phyloP scores from a whole-genome alignment of 352 stramenopile genomes.

The Thalassiosira livingstoniorum region DNA sequence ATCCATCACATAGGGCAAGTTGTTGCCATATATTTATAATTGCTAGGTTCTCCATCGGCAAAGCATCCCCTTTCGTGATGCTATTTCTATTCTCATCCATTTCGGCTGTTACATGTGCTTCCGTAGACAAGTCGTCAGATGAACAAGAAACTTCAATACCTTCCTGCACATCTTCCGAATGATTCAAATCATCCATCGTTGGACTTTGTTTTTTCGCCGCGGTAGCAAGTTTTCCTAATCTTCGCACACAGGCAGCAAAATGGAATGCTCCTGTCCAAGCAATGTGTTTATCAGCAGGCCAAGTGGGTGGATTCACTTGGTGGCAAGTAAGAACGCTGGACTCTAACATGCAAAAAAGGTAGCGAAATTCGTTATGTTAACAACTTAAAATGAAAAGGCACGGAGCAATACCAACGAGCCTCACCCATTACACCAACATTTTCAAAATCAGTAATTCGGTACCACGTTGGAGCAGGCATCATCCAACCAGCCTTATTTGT shows the following conservation, averaged over 20 bases:
- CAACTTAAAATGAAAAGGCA: constrained; percentile 16
- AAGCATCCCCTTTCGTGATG: constrained; percentile 1
- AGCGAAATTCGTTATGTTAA: constrained; percentile 4
- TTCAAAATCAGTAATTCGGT: constrained; percentile 81
- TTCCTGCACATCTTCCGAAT: constrained; percentile 46
- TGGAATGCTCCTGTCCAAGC: constrained; percentile 78
- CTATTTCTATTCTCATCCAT: not conserved
- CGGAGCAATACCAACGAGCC: not conserved
- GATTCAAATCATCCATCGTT: not conserved
- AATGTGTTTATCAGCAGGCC: constrained; percentile 80
- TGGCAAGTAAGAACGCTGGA: not conserved
- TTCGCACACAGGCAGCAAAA: constrained; percentile 80
- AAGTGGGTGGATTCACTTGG: constrained; percentile 64
- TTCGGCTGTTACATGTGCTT: not conserved
- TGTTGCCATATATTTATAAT: constrained; percentile 71
- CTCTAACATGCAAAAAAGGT: not conserved
- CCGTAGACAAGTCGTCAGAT: constrained; percentile 10
- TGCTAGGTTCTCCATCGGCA: not conserved
- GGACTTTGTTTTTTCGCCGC: constrained; percentile 56
- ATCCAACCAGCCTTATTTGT: constrained; percentile 77
- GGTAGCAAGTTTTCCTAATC: constrained; percentile 80
- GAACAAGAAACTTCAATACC: constrained; percentile 62
- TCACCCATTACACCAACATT: constrained; percentile 66
- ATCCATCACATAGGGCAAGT: constrained; percentile 74
- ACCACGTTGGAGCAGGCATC: constrained; percentile 72